Evolutionary conservation across 1,284 basidiomycete genomes (phyloP).

Genomic region (Cutaneotrichosporon sp.): DNA sequence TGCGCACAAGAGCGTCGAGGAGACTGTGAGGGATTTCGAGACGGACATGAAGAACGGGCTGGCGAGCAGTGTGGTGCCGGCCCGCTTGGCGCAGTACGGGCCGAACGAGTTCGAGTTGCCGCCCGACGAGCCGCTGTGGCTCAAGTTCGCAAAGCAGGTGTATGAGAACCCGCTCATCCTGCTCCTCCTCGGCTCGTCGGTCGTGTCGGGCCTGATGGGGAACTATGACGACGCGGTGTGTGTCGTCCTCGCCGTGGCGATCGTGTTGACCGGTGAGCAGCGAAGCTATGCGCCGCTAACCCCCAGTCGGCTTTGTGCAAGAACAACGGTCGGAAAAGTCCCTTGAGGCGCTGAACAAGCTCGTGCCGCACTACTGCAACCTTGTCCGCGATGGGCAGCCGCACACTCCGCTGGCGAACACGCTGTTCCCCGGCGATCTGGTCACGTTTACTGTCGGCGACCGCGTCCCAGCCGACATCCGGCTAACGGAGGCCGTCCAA

Average conservation of each 20-base stretch:
- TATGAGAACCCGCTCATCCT: constrained; percentile 91
- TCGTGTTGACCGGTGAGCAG: constrained; percentile 78
- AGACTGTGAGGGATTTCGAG: constrained; percentile 52
- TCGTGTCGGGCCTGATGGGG: constrained; percentile 82
- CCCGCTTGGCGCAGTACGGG: constrained; percentile 66
- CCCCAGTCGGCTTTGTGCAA: constrained; percentile 85
- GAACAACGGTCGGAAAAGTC: constrained; percentile 92
- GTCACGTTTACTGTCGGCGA: constrained; percentile 84
- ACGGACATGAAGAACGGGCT: constrained; percentile 64
- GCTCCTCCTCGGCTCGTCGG: constrained; percentile 78
- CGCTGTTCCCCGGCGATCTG: constrained; percentile 90
- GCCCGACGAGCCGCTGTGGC: constrained; percentile 67
- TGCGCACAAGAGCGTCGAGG: constrained; percentile 42
- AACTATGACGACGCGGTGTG: constrained; percentile 91
- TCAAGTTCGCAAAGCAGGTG: constrained; percentile 83
- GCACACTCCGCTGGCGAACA: constrained; percentile 81
- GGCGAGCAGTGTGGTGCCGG: constrained; percentile 58
- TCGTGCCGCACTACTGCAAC: constrained; percentile 93
- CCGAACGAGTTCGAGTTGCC: constrained; percentile 94
- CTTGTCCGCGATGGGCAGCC: constrained; percentile 74
- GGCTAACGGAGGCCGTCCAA: constrained; percentile 70
- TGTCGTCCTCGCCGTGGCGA: constrained; percentile 87
- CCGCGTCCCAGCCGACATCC: constrained; percentile 87
- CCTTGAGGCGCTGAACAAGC: constrained; percentile 89
- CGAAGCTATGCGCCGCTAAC: constrained; percentile 4